Base-by-base conservation (phyloP, 148 eudicot genomes). In the Beta vulgaris region DNA sequence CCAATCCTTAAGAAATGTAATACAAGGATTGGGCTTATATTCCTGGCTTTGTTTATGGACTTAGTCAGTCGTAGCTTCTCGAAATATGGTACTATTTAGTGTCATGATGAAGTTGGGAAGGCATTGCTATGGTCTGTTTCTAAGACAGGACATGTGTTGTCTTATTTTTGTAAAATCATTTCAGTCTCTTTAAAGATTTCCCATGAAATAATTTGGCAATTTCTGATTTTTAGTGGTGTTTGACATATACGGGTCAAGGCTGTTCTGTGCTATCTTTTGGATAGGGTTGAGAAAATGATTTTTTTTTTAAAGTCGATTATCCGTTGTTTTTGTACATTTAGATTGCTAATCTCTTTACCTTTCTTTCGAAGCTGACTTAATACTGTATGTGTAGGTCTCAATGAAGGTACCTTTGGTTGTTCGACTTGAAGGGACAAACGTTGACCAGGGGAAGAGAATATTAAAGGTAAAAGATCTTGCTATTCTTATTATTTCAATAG, bases 401-500 rank as follows among this genome's bases (percentile, higher is more conserved):
- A 55, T 95, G 80, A 90, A 90, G 85, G 99, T 95, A 51, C 96
- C 97, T 3, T 88, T 92, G 29, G 85, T 90, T 65, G 96, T 95
- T 70, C 91, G 97, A 35, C 97, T 95, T 72, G 99, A 95, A 83
- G 97, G 99, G 25, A 92, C 99, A 68, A 95, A 95, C 76, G 99
- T 95, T 34, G 99, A 95, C 76, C 94, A 90, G 78, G 99, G 99
- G 63, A 92, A 90, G 88, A 89, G 97, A 76, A 95, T 95, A 70
- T 86, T 89, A 53, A 89, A 89, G 97, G 96, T 94, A 82, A 83
- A 39, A 3, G 48, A 31, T 51, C 25, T 51, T 66, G 48, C 32
- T 37, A 0, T 26, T 65, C 48, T 44, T 7, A 40, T 25, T 57
- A 9, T 6, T 34, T 34, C 14, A 6, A 31, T 51, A 35, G 25